Evolutionary conservation across 2,329 filamentous ascomycete species (phyloP).

Genomic region (Cladorrhinum sp.): DNA sequence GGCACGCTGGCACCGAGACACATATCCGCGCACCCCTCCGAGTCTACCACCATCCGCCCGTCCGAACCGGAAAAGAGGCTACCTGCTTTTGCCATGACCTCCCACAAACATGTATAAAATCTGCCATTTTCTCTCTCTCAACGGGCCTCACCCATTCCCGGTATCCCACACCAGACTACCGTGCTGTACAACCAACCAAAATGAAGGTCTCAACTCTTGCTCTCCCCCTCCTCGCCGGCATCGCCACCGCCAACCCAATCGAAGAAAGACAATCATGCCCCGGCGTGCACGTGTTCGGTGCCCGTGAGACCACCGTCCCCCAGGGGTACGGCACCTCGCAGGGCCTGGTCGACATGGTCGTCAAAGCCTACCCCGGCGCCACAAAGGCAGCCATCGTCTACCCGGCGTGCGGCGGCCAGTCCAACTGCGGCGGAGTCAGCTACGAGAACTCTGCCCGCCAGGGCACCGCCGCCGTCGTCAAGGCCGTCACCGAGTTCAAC

Average conservation of each 20-base stretch:
- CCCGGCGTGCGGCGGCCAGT: slow-evolving; percentile 58
- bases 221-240: slow-evolving; percentile 29
- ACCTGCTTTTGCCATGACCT: background rate
- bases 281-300: slow-evolving; percentile 44
- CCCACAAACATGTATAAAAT: slow-evolving; percentile 2
- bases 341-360: slow-evolving; percentile 49
- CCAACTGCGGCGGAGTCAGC: slow-evolving; percentile 51
- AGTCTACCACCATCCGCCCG: slow-evolving; percentile 15
- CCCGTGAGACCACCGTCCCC: slow-evolving; percentile 47
- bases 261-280: slow-evolving; percentile 49
- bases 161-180: background rate
- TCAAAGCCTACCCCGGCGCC: slow-evolving; percentile 43
- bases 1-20: slow-evolving; percentile 6
- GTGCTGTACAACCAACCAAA: slow-evolving; percentile 24
- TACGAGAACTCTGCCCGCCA: slow-evolving; percentile 55
- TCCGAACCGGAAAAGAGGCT: slow-evolving; percentile 12
- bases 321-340: slow-evolving; percentile 52
- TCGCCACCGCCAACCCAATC: slow-evolving; percentile 54
- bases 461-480: slow-evolving; percentile 54
- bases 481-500: slow-evolving; percentile 55
- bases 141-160: background rate
- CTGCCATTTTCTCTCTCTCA: background rate
- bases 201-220: slow-evolving; percentile 25
- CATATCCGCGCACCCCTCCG: slow-evolving; percentile 2
- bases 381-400: slow-evolving; percentile 48